Percentiles rank a stretch among this genome's conserved stretches.
phyloP scores from a whole-genome alignment of 108 stramenopile genomes.

The Cyclotella choctawhatcheeana region DNA sequence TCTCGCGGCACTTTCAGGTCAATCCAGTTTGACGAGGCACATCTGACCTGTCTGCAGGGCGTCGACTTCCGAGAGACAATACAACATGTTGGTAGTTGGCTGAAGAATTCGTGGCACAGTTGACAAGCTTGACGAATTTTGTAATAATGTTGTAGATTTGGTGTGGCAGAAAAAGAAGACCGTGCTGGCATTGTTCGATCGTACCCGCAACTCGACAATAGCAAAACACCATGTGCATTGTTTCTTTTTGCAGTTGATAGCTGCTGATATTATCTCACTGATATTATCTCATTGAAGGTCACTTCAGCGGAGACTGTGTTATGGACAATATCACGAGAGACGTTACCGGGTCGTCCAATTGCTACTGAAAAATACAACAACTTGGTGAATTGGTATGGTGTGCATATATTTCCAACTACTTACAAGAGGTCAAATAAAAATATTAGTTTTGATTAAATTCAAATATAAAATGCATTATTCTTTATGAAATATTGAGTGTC shows the following conservation, averaged over 20 bases:
- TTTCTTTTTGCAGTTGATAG: constrained; percentile 4
- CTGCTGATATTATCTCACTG: neutral
- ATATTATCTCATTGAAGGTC: neutral
- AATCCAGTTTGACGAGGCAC: neutral
- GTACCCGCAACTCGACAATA: neutral
- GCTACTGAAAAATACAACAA: neutral
- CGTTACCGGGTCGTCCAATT: neutral
- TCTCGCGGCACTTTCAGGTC: neutral
- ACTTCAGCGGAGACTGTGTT: neutral
- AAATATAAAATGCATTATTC: too few species aligned
- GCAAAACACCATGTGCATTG: neutral
- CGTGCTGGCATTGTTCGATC: neutral
- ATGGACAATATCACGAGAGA: neutral
- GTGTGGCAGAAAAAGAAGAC: neutral
- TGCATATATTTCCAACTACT: neutral
- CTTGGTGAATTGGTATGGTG: neutral
- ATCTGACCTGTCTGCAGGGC: neutral
- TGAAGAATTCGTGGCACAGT: too few species aligned
- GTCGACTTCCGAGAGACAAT: neutral
- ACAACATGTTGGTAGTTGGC: neutral
- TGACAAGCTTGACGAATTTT: neutral
- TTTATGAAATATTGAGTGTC: too few species aligned
- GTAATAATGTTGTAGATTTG: neutral
- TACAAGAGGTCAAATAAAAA: neutral
- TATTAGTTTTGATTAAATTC: too few species aligned